These are phyloP conservation scores for Claviceps sp. DNA, from an alignment of 2,329 filamentous ascomycete genomes.

Conservation along the genomic window DNA sequence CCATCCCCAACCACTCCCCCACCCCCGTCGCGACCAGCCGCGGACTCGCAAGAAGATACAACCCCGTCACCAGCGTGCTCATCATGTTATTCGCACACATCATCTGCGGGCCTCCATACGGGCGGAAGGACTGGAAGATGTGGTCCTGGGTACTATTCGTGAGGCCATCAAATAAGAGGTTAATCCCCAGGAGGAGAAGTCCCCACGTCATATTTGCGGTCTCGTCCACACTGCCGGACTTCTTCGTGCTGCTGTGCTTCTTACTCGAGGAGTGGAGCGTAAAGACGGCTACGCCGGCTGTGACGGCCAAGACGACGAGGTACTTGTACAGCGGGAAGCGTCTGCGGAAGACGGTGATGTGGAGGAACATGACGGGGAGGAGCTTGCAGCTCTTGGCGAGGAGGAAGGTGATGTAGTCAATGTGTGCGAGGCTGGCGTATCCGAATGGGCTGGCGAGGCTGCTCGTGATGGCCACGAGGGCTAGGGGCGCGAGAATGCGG, in stretches of 20 bases:
- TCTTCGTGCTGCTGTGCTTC: conserved; percentile 30
- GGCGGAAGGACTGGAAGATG: conserved; percentile 68
- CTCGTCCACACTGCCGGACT: conserved; percentile 23
- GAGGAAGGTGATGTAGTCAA: conserved; percentile 97
- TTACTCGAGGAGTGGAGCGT: conserved; percentile 65
- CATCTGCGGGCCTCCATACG: conserved; percentile 91
- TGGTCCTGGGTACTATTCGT: conserved; percentile 96
- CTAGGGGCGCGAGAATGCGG: conserved; percentile 61
- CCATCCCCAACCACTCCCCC: conserved; percentile 53
- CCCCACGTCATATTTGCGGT: conserved; percentile 58
- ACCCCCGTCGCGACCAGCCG: conserved; percentile 58
- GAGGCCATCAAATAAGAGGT: conserved; percentile 87
- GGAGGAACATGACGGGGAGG: conserved; percentile 94
- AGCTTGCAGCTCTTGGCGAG: conserved; percentile 97
- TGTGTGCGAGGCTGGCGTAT: conserved; percentile 81
- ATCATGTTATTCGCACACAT: conserved; percentile 97
- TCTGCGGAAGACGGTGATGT: conserved; percentile 81
- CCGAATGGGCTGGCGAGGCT: conserved; percentile 91
- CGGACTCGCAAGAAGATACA: conserved; percentile 67
- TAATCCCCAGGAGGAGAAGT: conserved; percentile 70
- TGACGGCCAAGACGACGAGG: conserved; percentile 80
- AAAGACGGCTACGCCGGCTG: conserved; percentile 84
- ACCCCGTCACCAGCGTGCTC: conserved; percentile 60
- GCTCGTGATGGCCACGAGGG: conserved; percentile 75
- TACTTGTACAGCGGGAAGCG: conserved; percentile 95